Base-by-base conservation (phyloP, 1,139 yeast genomes). In the Pichiaceae sp. region DNA sequence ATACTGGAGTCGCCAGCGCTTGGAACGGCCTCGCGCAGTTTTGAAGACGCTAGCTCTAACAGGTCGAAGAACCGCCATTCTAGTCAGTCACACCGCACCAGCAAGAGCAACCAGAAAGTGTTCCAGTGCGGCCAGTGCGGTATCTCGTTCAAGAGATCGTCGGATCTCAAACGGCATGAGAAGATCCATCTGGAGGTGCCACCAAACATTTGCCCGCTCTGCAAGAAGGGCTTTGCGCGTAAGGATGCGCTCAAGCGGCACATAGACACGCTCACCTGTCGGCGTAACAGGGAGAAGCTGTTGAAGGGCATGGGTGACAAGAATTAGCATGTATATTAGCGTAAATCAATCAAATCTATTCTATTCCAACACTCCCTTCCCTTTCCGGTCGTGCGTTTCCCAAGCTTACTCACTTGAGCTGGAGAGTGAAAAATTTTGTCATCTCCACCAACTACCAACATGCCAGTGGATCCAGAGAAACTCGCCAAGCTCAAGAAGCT, bases 391-490 rank as follows among this genome's bases (percentile, higher is more conserved):
- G n/a, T n/a, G n/a, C n/a, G n/a, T n/a, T n/a, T n/a, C n/a, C n/a
- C n/a, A n/a, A n/a, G n/a, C n/a, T n/a, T n/a, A n/a, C n/a, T n/a
- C n/a, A n/a, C n/a, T n/a, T n/a, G n/a, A 21, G 7, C 11, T 21
- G 24, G 11, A 21, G 11, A 21, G 24, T 21, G 24, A 21, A 21
- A 21, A 21, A 21, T 21, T 21, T 21, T 21, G 24, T 21, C 9
- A 11, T 21, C 11, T 21, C 24, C 11, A 7, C 24, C 7, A 7
- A 21, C 11, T 7, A 21, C 11, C 24, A 21, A 42, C 41, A 82
- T 82, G 93, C 87, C 87, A 64, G 73, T 82, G 63, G 91, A 82
- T 63, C 89, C 83, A 69, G 91, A 78, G 67, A 82, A 82, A 67
- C 72, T 82, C 71, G 91, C 89, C 56, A 81, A 80, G 67, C 72